phyloP scores from a whole-genome alignment of 352 stramenopile genomes.

The Thraustochytrium striatum region DNA sequence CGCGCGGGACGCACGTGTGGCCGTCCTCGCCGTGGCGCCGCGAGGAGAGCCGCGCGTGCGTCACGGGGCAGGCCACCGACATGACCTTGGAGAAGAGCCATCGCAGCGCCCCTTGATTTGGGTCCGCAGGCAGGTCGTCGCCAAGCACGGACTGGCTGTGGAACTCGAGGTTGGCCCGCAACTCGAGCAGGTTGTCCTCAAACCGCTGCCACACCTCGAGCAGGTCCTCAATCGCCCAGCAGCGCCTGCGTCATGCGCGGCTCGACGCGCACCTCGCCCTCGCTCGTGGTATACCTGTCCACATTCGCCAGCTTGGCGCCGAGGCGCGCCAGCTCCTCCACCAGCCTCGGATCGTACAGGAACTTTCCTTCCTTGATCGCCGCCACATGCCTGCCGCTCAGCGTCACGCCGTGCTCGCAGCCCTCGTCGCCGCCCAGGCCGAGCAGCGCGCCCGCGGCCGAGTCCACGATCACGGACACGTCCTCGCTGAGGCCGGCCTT shows the following conservation, averaged over 20 bases:
- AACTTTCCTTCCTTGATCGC: not conserved
- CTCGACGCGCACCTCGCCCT: not conserved
- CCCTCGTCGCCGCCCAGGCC: not conserved
- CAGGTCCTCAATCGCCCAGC: slow-evolving; percentile 21
- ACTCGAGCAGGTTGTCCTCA: not conserved
- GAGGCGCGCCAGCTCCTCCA: not conserved
- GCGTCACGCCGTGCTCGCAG: not conserved
- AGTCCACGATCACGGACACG: too few relatives aligned
- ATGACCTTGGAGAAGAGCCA: not conserved
- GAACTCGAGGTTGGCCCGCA: slow-evolving; percentile 7
- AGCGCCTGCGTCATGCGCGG: not conserved
- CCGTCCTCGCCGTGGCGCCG: not conserved
- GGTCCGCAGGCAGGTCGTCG: not conserved
- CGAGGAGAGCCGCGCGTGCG: not conserved
- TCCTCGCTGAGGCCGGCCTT: too few relatives aligned
- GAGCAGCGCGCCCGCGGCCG: too few relatives aligned
- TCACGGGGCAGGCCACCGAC: too few relatives aligned
- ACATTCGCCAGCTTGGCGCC: not conserved
- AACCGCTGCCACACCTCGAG: not conserved
- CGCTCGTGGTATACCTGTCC: not conserved
- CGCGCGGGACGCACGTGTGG: not conserved
- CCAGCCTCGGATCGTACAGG: not conserved
- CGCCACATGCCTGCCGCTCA: not conserved
- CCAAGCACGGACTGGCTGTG: not conserved
- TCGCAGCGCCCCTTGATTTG: not conserved